phyloP scores from a whole-genome alignment of 495 filamentous ascomycete species.

The Penicillium turbatum region DNA sequence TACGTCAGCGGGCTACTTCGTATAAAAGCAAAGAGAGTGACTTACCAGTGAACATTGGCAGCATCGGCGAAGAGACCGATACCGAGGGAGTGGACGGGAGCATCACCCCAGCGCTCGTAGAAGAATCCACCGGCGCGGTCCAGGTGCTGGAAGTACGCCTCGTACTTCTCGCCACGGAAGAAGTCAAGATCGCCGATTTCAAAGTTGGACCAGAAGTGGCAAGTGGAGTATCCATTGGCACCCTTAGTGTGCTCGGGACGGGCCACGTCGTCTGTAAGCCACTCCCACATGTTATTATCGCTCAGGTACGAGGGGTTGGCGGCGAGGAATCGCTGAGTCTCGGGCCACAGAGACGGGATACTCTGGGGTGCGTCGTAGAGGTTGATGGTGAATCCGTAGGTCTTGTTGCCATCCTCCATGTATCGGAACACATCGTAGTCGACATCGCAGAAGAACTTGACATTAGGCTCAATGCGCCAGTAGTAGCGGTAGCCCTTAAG shows the following conservation, averaged over 20 bases:
- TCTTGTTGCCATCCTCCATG: slow-evolving; percentile 96
- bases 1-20: slow-evolving; percentile 12
- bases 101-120: slow-evolving; percentile 98
- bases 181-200: slow-evolving; percentile 95
- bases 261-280: slow-evolving; percentile 73
- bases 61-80: slow-evolving; percentile 88
- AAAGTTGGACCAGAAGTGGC: slow-evolving; percentile 99
- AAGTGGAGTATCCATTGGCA: slow-evolving; percentile 95
- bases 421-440: slow-evolving; percentile 99
- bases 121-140: slow-evolving; percentile 96
- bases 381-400: slow-evolving; percentile 98
- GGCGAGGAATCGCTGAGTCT: slow-evolving; percentile 82
- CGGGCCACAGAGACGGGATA: slow-evolving; percentile 90
- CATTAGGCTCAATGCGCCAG: slow-evolving; percentile 98
- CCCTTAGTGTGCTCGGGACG: slow-evolving; percentile 74
- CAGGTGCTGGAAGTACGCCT: slow-evolving; percentile 93
- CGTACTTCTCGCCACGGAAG: slow-evolving; percentile 87
- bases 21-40: slow-evolving; percentile 11
- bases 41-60: slow-evolving; percentile 91
- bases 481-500: slow-evolving; percentile 82
- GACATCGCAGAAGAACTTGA: slow-evolving; percentile 98
- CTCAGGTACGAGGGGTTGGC: slow-evolving; percentile 78
- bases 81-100: slow-evolving; percentile 95
- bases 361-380: slow-evolving; percentile 86
- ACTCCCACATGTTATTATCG: slow-evolving; percentile 78